Conservation (phyloP, 1,139 yeast species). For the Lodderomyces jiufengensis region DNA sequence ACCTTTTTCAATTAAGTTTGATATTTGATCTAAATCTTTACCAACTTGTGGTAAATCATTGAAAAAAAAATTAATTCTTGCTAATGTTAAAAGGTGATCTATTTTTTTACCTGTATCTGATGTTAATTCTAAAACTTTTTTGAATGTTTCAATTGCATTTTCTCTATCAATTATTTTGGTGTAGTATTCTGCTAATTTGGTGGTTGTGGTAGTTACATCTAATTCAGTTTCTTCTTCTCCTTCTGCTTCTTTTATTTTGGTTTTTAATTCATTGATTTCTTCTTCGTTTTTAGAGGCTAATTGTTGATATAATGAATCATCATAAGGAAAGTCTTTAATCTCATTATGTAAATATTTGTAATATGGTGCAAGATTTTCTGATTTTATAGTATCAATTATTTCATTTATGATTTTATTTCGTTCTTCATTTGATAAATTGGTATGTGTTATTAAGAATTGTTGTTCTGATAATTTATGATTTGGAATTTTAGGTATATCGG, state of each 20-base stretch:
- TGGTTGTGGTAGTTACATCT: constrained; percentile 74
- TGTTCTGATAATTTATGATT: constrained; percentile 76
- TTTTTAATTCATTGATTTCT: constrained; percentile 55
- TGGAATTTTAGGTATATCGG: constrained; percentile 65
- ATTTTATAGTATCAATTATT: constrained; percentile 52
- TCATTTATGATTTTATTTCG: constrained; percentile 39
- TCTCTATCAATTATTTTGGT: constrained; percentile 76
- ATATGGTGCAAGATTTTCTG: constrained; percentile 77
- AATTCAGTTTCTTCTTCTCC: constrained; percentile 88
- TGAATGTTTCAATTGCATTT: constrained; percentile 69
- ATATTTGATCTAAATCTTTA: constrained; percentile 71
- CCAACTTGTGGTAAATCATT: constrained; percentile 70
- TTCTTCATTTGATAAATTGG: constrained; percentile 25
- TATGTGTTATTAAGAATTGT: constrained; percentile 57
- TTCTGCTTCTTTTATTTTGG: constrained; percentile 68
- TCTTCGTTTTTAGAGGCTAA: constrained; percentile 53
- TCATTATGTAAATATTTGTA: constrained; percentile 65
- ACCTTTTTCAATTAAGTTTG: constrained; percentile 82
- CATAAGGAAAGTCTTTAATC: constrained; percentile 49
- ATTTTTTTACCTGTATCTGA: constrained; percentile 89
- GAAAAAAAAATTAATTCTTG: constrained; percentile 85
- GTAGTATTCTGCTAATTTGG: constrained; percentile 83
- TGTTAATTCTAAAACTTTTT: constrained; percentile 73
- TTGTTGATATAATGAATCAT: constrained; percentile 50
- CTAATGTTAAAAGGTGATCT: constrained; percentile 75